Percentiles rank a stretch among this genome's conserved stretches.
phyloP scores from a whole-genome alignment of 2,329 filamentous ascomycete genomes.

The Rhinocladiella mackenziei region DNA sequence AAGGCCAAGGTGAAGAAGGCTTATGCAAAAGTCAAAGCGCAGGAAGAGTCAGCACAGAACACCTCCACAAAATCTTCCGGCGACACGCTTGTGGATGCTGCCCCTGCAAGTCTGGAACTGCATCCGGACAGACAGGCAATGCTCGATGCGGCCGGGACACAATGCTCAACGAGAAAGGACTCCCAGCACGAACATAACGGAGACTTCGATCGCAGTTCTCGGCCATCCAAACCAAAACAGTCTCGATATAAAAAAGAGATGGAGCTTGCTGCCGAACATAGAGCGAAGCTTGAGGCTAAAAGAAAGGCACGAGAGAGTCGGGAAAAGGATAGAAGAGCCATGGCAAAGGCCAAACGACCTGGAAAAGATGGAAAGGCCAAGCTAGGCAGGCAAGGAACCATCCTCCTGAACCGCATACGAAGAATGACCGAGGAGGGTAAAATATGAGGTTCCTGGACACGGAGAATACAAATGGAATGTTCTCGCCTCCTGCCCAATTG shows the following conservation, averaged over 20 bases:
- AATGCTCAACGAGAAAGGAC: slow-evolving; percentile 25
- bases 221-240: slow-evolving; percentile 39
- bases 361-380: slow-evolving; percentile 70
- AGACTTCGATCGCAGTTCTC: slow-evolving; percentile 9
- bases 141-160: slow-evolving; percentile 48
- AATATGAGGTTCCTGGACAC: slow-evolving; percentile 8
- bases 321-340: slow-evolving; percentile 65
- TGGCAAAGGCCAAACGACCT: slow-evolving; percentile 58
- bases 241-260: slow-evolving; percentile 63
- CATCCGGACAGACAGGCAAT: slow-evolving; percentile 60
- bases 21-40: slow-evolving; percentile 80
- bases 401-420: slow-evolving; percentile 74
- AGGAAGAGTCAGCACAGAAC: slow-evolving; percentile 43
- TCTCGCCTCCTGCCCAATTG: too few species aligned
- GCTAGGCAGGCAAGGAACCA: slow-evolving; percentile 72
- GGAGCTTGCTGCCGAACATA: slow-evolving; percentile 61
- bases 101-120: slow-evolving; percentile 47
- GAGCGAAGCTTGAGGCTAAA: slow-evolving; percentile 57
- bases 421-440: slow-evolving; percentile 56
- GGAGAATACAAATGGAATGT: too few species aligned
- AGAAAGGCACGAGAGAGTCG: slow-evolving; percentile 42
- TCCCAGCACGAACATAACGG: slow-evolving; percentile 26
- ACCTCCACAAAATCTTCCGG: slow-evolving; percentile 22
- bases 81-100: slow-evolving; percentile 18
- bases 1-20: slow-evolving; percentile 91